Percentiles rank a stretch among this genome's conserved stretches.
Conservation (phyloP, 768 basidiomycete species). For the Leccinum obscurum region DNA sequence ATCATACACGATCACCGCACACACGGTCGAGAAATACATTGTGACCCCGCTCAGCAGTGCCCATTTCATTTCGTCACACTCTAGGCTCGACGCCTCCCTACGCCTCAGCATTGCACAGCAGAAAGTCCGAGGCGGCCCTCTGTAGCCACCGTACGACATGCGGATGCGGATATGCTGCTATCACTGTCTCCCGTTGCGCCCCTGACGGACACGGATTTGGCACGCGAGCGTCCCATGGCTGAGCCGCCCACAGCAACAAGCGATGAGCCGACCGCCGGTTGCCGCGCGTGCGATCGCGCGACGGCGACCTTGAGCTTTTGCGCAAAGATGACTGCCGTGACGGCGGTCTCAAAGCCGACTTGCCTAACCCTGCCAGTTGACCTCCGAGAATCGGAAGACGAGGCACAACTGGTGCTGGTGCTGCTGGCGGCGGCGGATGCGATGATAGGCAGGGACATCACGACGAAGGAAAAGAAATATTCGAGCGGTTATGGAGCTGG, state of each 20-base stretch:
- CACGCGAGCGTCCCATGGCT: constrained; percentile 4
- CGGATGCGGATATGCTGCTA: too few species aligned
- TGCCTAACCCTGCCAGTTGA: constrained; percentile 6
- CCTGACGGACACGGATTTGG: constrained; percentile 6
- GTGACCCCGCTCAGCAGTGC: neutral
- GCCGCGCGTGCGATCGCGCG: constrained; percentile 8
- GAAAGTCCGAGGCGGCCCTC: constrained; percentile 1
- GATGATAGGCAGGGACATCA: constrained; percentile 4
- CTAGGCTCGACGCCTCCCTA: too few species aligned
- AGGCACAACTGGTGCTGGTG: neutral
- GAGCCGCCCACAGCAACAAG: neutral
- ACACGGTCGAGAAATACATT: neutral
- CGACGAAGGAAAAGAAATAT: neutral
- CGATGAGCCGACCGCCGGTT: neutral
- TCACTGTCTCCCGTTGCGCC: neutral
- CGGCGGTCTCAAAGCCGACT: constrained; percentile 26
- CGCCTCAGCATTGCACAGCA: neutral
- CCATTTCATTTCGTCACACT: neutral
- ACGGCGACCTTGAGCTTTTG: constrained; percentile 24
- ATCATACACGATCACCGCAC: neutral
- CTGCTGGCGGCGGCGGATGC: neutral
- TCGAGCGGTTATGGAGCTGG: neutral
- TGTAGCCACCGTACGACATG: neutral
- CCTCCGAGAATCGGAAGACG: constrained; percentile 1
- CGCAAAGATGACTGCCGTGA: constrained; percentile 23